Conservation (phyloP, 768 basidiomycete species). For the Terana coerulea region DNA sequence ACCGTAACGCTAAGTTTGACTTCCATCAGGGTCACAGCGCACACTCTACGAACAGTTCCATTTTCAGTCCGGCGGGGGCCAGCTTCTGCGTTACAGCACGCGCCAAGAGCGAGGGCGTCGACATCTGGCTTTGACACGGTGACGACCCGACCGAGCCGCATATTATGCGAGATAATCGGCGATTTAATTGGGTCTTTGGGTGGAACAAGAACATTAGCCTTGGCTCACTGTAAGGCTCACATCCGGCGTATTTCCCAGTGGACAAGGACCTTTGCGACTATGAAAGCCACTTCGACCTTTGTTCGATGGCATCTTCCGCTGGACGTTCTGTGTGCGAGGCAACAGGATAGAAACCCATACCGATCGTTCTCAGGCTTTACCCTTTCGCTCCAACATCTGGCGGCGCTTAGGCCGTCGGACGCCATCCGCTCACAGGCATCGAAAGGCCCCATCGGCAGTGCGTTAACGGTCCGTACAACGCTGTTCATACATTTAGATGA, state of each 20-base stretch:
- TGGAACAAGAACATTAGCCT: constrained; percentile 14
- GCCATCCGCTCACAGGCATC: too few species aligned
- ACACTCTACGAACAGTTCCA: constrained; percentile 30
- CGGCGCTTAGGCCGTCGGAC: too few species aligned
- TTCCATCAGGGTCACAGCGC: constrained; percentile 63
- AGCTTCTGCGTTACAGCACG: constrained; percentile 58
- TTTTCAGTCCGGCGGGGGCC: constrained; percentile 50
- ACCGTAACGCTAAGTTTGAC: constrained; percentile 48
- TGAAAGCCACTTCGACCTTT: constrained; percentile 45
- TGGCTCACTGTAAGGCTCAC: constrained; percentile 36
- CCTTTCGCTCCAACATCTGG: too few species aligned
- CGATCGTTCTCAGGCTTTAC: too few species aligned
- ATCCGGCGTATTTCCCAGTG: constrained; percentile 48
- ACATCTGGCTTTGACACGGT: constrained; percentile 61
- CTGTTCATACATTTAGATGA: too few species aligned
- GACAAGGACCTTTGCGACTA: constrained; percentile 48
- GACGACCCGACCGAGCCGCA: constrained; percentile 40
- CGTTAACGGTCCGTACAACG: too few species aligned
- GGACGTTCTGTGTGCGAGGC: constrained; percentile 64
- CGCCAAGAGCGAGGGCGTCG: constrained; percentile 38
- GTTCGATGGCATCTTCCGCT: constrained; percentile 53
- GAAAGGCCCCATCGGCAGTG: too few species aligned
- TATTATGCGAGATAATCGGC: constrained; percentile 28
- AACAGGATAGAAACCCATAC: too few species aligned
- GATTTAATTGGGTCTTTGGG: neutral